Conservation (phyloP, 2,329 filamentous ascomycete genomes). For the Colletotrichum cuscutae region DNA sequence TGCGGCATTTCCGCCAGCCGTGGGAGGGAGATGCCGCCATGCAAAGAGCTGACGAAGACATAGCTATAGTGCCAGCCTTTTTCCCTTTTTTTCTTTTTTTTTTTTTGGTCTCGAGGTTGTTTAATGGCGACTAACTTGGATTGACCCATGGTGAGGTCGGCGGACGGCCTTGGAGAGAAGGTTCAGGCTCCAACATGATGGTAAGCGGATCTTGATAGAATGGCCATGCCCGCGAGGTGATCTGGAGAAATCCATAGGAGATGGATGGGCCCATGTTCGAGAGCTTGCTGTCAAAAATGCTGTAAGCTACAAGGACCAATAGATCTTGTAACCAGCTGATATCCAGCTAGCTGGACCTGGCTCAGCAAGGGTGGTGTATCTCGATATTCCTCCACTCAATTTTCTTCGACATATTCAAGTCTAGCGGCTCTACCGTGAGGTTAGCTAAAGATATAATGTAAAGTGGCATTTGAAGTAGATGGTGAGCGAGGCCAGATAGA, state of each 20-base stretch:
- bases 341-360: neutral
- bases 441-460: too few species aligned
- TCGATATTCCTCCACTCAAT: too few species aligned
- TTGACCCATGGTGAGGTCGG: too few species aligned
- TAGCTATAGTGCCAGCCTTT: too few species aligned
- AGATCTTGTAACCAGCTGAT: neutral
- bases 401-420: too few species aligned
- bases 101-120: neutral
- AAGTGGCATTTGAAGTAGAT: too few species aligned
- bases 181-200: neutral
- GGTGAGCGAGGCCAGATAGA: too few species aligned
- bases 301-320: neutral
- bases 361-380: too few species aligned
- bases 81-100: too few species aligned
- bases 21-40: constrained; percentile 62
- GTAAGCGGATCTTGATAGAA: neutral
- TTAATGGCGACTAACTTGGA: neutral
- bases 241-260: neutral
- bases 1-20: constrained; percentile 65
- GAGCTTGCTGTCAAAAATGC: neutral
- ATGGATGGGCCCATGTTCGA: neutral
- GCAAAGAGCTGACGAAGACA: too few species aligned
- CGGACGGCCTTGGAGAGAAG: too few species aligned
- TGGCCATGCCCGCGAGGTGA: neutral
- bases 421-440: too few species aligned